Evolutionary conservation across 139 green algal species (phyloP).

Genomic region (Tetraselmis striata): DNA sequence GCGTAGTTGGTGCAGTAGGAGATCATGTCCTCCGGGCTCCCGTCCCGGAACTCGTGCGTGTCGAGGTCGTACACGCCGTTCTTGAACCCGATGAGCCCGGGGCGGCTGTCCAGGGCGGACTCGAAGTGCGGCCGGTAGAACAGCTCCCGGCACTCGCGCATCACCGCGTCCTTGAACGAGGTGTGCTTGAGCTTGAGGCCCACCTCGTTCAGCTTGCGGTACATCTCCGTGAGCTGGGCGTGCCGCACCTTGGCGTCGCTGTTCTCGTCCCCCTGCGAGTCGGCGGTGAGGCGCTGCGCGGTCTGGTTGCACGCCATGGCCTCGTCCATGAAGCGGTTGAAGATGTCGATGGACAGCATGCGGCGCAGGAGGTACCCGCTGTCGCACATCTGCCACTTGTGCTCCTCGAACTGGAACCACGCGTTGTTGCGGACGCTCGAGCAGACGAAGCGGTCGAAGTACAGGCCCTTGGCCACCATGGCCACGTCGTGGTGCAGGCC

Average conservation of each 20-base stretch:
- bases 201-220: background rate
- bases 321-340: background rate
- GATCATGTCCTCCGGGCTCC: background rate
- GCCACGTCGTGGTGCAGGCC: slow-evolving; percentile 19
- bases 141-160: background rate
- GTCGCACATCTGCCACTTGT: background rate
- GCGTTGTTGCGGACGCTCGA: background rate
- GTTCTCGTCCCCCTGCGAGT: no score
- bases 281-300: background rate
- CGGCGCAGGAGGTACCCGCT: background rate
- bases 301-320: background rate
- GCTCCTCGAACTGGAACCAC: background rate
- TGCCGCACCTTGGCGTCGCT: no score
- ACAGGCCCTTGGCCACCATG: slow-evolving; percentile 1
- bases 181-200: background rate
- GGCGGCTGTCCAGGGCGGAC: background rate
- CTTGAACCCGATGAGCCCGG: background rate
- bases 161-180: background rate
- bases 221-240: background rate
- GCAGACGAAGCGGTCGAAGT: no score
- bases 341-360: background rate
- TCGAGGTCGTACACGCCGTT: background rate
- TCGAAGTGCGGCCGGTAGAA: no score
- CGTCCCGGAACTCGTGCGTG: background rate
- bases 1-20: background rate